Percentiles rank a stretch among this genome's conserved stretches.
Evolutionary conservation across 768 basidiomycete species (phyloP).

Genomic region (Leccinum boreale): DNA sequence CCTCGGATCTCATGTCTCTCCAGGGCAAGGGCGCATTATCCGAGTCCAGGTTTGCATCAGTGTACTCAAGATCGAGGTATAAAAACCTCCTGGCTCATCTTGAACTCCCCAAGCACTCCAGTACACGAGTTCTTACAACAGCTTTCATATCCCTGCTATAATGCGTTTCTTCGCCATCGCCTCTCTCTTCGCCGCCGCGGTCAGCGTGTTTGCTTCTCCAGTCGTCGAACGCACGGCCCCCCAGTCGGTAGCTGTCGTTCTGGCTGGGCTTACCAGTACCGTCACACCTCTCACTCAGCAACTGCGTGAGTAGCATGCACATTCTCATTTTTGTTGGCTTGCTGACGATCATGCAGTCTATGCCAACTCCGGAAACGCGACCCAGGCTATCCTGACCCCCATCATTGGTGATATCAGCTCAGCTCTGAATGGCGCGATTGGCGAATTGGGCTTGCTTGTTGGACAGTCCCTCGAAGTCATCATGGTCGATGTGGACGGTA

Average conservation of each 20-base stretch:
- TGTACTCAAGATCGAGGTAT: constrained; percentile 3
- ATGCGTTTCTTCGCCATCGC: constrained; percentile 12
- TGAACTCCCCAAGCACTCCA: constrained; percentile 8
- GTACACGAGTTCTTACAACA: constrained; percentile 4
- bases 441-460: constrained; percentile 1
- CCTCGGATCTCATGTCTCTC: constrained; percentile 5
- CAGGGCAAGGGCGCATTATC: background rate
- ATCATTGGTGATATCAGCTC: constrained; percentile 7
- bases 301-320: constrained; percentile 4
- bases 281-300: constrained; percentile 7
- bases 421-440: constrained; percentile 5
- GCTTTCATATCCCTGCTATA: background rate
- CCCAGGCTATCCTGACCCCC: constrained; percentile 1
- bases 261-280: constrained; percentile 1
- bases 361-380: constrained; percentile 10
- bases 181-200: constrained; percentile 5
- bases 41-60: background rate
- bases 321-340: background rate
- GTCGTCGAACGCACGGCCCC: constrained; percentile 4
- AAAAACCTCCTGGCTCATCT: constrained; percentile 3
- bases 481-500: constrained; percentile 8
- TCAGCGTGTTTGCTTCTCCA: constrained; percentile 9
- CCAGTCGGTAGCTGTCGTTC: constrained; percentile 4
- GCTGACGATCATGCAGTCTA: constrained; percentile 5
- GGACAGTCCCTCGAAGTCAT: background rate